Percentiles rank a stretch among this genome's conserved stretches.
These are phyloP conservation scores for Kalanchoe fedtschenkoi DNA, from an alignment of 164 flowering plant species.

Conservation along the genomic window DNA sequence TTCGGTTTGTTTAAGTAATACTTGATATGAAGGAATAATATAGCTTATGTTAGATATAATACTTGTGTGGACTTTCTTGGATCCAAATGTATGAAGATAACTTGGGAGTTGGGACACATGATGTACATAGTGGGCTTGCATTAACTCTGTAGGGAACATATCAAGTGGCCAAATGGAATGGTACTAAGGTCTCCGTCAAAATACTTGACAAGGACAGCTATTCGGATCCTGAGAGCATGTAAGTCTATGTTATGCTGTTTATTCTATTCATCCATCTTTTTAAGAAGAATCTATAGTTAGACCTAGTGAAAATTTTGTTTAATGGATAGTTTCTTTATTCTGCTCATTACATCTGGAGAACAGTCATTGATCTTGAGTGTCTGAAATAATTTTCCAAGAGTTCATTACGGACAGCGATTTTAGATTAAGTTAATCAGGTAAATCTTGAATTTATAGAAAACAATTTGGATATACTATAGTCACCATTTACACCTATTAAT, in stretches of 20 bases:
- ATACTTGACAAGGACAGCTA: constrained; percentile 80
- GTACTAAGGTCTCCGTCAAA: constrained; percentile 89
- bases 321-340: background rate
- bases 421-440: background rate
- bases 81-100: background rate
- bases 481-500: background rate
- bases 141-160: constrained; percentile 56
- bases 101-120: background rate
- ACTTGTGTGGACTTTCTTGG: background rate
- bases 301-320: background rate
- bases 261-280: background rate
- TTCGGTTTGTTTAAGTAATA: too few species aligned
- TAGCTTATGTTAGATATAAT: too few species aligned
- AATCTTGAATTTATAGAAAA: too few species aligned
- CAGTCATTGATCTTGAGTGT: background rate
- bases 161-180: constrained; percentile 99
- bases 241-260: constrained; percentile 12
- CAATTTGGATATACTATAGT: too few species aligned
- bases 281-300: background rate
- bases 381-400: background rate
- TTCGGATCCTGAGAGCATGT: constrained; percentile 86
- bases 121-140: background rate
- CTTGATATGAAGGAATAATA: too few species aligned
- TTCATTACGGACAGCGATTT: background rate
- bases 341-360: background rate